phyloP scores from a whole-genome alignment of 441 rosid species.

The Populus hybrid region DNA sequence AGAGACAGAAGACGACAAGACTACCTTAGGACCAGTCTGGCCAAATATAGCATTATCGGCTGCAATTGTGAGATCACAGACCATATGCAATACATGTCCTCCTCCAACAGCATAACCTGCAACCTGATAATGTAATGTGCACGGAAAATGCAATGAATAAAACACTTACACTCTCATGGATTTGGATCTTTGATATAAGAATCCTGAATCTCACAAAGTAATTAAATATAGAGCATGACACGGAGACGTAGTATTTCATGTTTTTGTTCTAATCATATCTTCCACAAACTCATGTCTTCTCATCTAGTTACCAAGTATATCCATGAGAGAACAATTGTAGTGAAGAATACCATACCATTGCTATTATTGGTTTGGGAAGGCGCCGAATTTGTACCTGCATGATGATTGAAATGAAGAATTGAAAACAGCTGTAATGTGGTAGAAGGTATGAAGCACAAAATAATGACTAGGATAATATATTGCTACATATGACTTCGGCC shows the following conservation, averaged over 20 bases:
- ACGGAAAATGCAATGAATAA: slow-evolving; percentile 1
- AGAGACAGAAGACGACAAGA: not conserved
- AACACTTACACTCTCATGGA: not conserved
- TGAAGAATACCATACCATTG: slow-evolving; percentile 56
- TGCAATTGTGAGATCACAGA: slow-evolving; percentile 94
- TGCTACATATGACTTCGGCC: not conserved
- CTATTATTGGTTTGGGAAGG: slow-evolving; percentile 92
- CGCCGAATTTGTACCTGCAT: slow-evolving; percentile 86
- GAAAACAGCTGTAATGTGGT: not conserved
- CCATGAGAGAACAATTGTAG: not conserved
- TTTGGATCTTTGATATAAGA: not conserved
- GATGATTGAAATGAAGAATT: slow-evolving; percentile 15
- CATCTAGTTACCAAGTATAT: not conserved
- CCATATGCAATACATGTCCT: slow-evolving; percentile 91
- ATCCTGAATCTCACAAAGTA: not conserved
- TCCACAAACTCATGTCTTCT: not conserved
- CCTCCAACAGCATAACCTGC: slow-evolving; percentile 98
- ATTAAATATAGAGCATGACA: not conserved
- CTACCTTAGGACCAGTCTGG: slow-evolving; percentile 96
- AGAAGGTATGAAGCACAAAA: not conserved
- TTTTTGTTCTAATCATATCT: not conserved
- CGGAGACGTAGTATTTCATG: not conserved
- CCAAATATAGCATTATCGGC: slow-evolving; percentile 90
- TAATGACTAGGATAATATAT: not conserved
- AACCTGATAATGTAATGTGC: slow-evolving; percentile 44